Conservation (phyloP, 2,329 filamentous ascomycete species). For the Aspergillus ibericus region DNA sequence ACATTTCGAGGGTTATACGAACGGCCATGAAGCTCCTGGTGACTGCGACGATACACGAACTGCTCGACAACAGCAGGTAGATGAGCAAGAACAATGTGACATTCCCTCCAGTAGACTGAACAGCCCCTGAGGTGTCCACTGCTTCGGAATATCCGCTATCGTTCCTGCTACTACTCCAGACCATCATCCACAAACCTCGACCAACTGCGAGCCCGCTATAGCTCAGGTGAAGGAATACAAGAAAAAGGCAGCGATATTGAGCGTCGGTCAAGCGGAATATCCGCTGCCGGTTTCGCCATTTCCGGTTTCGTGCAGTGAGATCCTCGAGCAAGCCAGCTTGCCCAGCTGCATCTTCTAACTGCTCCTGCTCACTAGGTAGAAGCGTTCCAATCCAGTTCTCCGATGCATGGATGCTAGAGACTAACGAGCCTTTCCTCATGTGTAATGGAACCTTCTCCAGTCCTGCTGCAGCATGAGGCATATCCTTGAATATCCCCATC, state of each 20-base stretch:
- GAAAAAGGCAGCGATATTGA: background rate
- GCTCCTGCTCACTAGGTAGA: background rate
- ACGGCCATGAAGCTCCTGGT: background rate
- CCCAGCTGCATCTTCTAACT: background rate
- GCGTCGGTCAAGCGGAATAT: background rate
- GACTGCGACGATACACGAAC: background rate
- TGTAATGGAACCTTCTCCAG: background rate
- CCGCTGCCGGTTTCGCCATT: background rate
- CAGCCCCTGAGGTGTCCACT: background rate
- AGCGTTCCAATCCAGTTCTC: background rate
- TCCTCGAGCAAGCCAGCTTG: background rate
- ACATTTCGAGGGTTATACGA: background rate
- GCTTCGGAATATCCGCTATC: background rate
- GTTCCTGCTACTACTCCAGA: background rate
- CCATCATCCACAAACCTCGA: conserved; percentile 6
- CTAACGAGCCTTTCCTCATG: background rate
- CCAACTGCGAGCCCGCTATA: background rate
- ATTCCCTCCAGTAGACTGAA: background rate
- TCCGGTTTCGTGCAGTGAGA: background rate
- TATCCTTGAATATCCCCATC: conserved; percentile 1
- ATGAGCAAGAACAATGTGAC: background rate
- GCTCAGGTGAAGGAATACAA: background rate
- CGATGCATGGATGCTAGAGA: background rate
- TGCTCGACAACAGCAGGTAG: background rate
- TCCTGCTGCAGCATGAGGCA: background rate